Conservation (phyloP, 2,329 filamentous ascomycete genomes). For the Trichoderma atrobrunneum region DNA sequence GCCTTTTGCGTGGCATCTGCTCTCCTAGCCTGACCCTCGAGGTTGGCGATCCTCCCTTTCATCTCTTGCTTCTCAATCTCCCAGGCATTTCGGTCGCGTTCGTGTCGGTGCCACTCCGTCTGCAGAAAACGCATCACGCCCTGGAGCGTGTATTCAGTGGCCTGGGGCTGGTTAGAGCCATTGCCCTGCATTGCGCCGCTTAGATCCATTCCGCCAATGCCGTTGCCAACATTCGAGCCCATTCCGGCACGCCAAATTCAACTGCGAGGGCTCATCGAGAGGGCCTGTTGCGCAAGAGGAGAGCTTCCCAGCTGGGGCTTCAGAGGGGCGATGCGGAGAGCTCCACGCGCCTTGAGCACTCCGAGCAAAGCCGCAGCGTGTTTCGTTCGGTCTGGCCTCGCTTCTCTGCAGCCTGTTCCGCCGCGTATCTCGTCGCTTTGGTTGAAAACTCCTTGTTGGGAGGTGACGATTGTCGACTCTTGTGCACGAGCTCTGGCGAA, state of each 20-base stretch:
- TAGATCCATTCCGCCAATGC: constrained; percentile 47
- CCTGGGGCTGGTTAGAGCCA: constrained; percentile 51
- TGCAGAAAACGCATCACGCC: constrained; percentile 99
- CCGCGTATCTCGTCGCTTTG: background rate
- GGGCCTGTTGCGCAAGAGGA: constrained; percentile 26
- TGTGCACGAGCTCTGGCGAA: constrained; percentile 15
- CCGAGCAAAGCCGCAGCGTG: background rate
- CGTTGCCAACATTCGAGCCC: constrained; percentile 45
- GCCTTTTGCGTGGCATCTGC: constrained; percentile 87
- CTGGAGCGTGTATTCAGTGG: constrained; percentile 62
- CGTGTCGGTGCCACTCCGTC: constrained; percentile 98
- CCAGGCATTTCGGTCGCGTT: constrained; percentile 96
- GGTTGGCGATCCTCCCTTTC: constrained; percentile 92
- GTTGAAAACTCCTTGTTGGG: background rate
- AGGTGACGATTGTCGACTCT: constrained; percentile 1
- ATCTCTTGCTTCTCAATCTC: constrained; percentile 99
- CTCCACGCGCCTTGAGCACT: constrained; percentile 20
- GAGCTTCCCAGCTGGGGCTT: constrained; percentile 24
- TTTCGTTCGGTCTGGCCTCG: background rate
- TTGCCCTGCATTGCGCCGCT: constrained; percentile 45
- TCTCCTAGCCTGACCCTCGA: constrained; percentile 85
- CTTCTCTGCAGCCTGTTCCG: background rate
- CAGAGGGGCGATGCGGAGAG: constrained; percentile 19
- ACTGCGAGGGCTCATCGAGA: constrained; percentile 39
- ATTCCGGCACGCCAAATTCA: constrained; percentile 39